Evolutionary conservation across 331 rosid genomes (phyloP).

Genomic region (Ulmus americana): DNA sequence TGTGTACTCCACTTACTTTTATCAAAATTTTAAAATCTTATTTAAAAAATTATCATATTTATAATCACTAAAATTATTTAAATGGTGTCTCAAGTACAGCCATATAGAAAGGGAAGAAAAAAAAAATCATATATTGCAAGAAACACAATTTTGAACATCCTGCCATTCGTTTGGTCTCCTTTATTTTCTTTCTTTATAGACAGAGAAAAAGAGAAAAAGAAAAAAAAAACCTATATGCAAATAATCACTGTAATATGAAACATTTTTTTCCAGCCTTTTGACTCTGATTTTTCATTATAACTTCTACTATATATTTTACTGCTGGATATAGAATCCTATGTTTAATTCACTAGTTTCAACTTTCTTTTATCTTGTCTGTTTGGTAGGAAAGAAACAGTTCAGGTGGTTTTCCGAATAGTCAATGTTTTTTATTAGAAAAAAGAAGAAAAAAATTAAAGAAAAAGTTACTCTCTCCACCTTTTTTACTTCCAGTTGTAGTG

Average conservation of each 20-base stretch:
- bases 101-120: too few relatives aligned
- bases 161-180: not conserved
- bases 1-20: too few relatives aligned
- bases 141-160: too few relatives aligned
- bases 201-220: not conserved
- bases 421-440: not conserved
- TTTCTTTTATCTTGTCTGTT: not conserved
- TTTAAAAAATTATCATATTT: too few relatives aligned
- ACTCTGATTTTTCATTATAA: not conserved
- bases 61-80: too few relatives aligned
- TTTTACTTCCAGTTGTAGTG: conserved; percentile 56
- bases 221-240: not conserved
- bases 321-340: not conserved
- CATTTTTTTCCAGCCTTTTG: conserved; percentile 1
- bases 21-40: too few relatives aligned
- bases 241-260: not conserved
- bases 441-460: too few relatives aligned
- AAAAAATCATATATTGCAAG: too few relatives aligned
- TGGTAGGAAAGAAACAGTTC: conserved; percentile 3
- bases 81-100: too few relatives aligned
- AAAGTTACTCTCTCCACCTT: conserved; percentile 12
- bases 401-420: not conserved
- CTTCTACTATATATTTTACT: not conserved
- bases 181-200: not conserved
- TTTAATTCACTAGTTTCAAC: not conserved